Percentiles rank a stretch among this genome's conserved stretches.
These are phyloP conservation scores for Crucibulum laeve DNA, from an alignment of 768 basidiomycete species.

Conservation along the genomic window DNA sequence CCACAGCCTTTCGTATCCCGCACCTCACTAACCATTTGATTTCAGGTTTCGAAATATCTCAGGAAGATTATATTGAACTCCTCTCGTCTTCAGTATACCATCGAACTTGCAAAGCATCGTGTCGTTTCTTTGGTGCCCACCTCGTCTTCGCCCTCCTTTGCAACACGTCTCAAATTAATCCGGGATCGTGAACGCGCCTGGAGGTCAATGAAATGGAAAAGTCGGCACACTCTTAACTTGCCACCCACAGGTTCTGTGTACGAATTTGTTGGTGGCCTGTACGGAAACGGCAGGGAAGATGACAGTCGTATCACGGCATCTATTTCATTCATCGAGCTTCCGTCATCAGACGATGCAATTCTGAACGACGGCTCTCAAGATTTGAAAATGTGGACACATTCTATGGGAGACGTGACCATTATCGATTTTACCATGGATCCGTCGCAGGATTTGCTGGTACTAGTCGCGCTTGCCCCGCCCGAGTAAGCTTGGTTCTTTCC, in stretches of 20 bases:
- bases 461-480: conserved; percentile 37
- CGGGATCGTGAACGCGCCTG: conserved; percentile 42
- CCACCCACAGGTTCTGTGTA: conserved; percentile 45
- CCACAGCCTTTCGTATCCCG: neutral
- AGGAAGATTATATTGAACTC: conserved; percentile 33
- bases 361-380: conserved; percentile 16
- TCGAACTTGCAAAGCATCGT: conserved; percentile 43
- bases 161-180: conserved; percentile 35
- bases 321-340: conserved; percentile 49
- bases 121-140: conserved; percentile 33
- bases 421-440: conserved; percentile 59
- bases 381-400: conserved; percentile 38
- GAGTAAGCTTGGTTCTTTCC: conserved; percentile 24
- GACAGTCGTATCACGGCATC: conserved; percentile 33
- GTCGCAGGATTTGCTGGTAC: conserved; percentile 47
- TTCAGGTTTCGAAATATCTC: conserved; percentile 36
- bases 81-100: conserved; percentile 42
- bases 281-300: conserved; percentile 45
- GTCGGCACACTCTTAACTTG: conserved; percentile 29
- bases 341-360: conserved; percentile 21
- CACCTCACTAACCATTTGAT: conserved; percentile 2
- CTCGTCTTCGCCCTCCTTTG: conserved; percentile 25
- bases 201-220: conserved; percentile 37
- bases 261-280: conserved; percentile 47
- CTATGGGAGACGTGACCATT: conserved; percentile 35